phyloP scores from a whole-genome alignment of 768 basidiomycete species.

The Collybiopsis confluens region DNA sequence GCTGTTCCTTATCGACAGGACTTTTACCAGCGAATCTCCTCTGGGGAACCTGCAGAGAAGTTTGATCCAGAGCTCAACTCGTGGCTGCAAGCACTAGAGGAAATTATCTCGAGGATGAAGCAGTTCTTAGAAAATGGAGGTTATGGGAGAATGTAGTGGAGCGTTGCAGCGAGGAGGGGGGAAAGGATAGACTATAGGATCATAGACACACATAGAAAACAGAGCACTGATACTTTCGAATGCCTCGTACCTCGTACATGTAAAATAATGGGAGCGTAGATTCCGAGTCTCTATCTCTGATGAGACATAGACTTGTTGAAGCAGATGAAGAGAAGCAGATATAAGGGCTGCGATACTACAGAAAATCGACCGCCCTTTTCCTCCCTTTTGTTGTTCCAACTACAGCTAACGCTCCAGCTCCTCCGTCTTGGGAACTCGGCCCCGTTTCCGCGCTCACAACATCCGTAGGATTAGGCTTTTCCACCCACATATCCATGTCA shows the following conservation, averaged over 20 bases:
- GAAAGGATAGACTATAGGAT: neutral
- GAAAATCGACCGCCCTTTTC: slow-evolving; percentile 73
- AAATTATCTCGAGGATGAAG: slow-evolving; percentile 45
- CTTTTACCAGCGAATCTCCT: slow-evolving; percentile 60
- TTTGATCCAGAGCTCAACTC: slow-evolving; percentile 49
- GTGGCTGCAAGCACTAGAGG: slow-evolving; percentile 60
- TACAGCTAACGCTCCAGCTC: slow-evolving; percentile 12
- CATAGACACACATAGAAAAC: too few species aligned
- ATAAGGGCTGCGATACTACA: too few species aligned
- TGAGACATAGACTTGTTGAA: too few species aligned
- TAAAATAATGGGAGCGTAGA: too few species aligned
- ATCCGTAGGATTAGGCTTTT: slow-evolving; percentile 52
- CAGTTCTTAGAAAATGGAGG: slow-evolving; percentile 49
- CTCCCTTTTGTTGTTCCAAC: slow-evolving; percentile 38
- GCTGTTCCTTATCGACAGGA: slow-evolving; percentile 56
- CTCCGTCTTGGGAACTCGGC: too few species aligned
- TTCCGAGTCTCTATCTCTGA: too few species aligned
- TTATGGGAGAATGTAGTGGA: slow-evolving; percentile 43
- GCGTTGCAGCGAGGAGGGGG: neutral
- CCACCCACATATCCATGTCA: slow-evolving; percentile 65
- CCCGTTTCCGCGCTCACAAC: slow-evolving; percentile 24
- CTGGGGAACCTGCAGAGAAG: slow-evolving; percentile 51
- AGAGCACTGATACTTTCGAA: too few species aligned
- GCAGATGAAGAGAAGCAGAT: too few species aligned
- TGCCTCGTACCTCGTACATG: too few species aligned